Evolutionary conservation across 2,329 filamentous ascomycete species (phyloP).

Genomic region (Pyrenochaeta sp.): DNA sequence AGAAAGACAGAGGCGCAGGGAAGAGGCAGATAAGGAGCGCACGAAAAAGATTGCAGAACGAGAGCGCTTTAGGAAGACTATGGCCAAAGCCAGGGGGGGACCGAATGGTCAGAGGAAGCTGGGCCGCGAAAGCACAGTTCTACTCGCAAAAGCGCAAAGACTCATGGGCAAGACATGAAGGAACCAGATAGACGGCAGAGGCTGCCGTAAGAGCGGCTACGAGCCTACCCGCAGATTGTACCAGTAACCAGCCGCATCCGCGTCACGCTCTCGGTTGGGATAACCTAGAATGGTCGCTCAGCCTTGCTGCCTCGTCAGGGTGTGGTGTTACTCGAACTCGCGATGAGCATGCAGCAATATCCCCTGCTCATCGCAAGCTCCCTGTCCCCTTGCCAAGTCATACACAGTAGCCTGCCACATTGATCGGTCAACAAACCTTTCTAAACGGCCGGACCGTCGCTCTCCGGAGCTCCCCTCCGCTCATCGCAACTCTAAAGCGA

Average conservation of each 20-base stretch:
- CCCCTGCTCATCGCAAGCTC: neutral
- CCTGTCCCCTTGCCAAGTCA: neutral
- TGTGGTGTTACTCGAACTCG: neutral
- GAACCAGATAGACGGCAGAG: neutral
- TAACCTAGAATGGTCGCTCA: neutral
- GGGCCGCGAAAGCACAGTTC: constrained; percentile 78
- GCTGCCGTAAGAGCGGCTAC: neutral
- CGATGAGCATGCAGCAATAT: neutral
- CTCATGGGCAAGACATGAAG: constrained; percentile 61
- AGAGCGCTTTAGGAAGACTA: constrained; percentile 73
- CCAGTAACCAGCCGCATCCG: neutral
- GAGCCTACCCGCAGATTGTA: neutral
- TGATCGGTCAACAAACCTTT: neutral
- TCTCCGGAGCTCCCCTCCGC: neutral
- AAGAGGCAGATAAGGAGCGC: constrained; percentile 70
- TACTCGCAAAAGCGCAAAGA: constrained; percentile 80
- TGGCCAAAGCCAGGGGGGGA: constrained; percentile 70
- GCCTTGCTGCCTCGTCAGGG: neutral
- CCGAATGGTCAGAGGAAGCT: constrained; percentile 78
- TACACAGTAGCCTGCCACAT: neutral
- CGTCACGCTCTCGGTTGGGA: neutral
- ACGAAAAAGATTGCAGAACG: constrained; percentile 65
- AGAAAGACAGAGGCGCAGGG: constrained; percentile 64
- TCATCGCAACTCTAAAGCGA: neutral
- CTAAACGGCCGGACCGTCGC: neutral